Evolutionary conservation across 1,284 basidiomycete species (phyloP).

Genomic region (Athelia sp.): DNA sequence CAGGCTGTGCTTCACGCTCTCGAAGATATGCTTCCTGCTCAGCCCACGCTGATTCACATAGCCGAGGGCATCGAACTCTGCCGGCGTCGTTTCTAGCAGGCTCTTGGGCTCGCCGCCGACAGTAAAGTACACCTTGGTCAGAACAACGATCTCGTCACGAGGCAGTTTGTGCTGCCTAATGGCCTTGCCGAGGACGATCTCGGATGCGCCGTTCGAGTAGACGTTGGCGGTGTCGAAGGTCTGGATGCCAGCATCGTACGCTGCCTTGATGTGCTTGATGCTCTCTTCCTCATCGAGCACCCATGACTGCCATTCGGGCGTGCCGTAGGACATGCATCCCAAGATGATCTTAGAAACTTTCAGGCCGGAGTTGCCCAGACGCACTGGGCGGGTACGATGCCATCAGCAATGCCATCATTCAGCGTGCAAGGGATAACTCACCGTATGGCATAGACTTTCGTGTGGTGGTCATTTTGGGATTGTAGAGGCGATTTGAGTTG

Average conservation of each 20-base stretch:
- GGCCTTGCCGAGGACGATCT: slow-evolving; percentile 52
- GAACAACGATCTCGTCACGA: slow-evolving; percentile 46
- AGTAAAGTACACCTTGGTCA: slow-evolving; percentile 36
- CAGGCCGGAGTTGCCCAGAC: slow-evolving; percentile 43
- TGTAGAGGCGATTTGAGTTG: no score
- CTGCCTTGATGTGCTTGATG: slow-evolving; percentile 40
- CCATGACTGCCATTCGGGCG: slow-evolving; percentile 27
- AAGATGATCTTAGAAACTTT: slow-evolving; percentile 48
- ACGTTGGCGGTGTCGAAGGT: slow-evolving; percentile 53
- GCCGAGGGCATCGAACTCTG: slow-evolving; percentile 29
- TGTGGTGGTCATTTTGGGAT: no score
- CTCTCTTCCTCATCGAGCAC: slow-evolving; percentile 35
- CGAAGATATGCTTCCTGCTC: slow-evolving; percentile 49
- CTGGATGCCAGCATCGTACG: slow-evolving; percentile 43
- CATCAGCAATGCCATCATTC: not conserved
- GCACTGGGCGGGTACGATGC: slow-evolving; percentile 24
- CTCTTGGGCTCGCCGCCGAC: not conserved
- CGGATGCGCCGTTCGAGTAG: slow-evolving; percentile 49
- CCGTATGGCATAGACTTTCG: not conserved
- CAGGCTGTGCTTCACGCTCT: slow-evolving; percentile 38
- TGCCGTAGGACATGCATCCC: slow-evolving; percentile 44
- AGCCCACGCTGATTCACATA: slow-evolving; percentile 57
- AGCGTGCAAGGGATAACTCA: not conserved
- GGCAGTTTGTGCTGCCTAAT: slow-evolving; percentile 46
- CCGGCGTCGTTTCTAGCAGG: not conserved